Evolutionary conservation across 768 basidiomycete species (phyloP).

Genomic region (Boletellus emodensis): DNA sequence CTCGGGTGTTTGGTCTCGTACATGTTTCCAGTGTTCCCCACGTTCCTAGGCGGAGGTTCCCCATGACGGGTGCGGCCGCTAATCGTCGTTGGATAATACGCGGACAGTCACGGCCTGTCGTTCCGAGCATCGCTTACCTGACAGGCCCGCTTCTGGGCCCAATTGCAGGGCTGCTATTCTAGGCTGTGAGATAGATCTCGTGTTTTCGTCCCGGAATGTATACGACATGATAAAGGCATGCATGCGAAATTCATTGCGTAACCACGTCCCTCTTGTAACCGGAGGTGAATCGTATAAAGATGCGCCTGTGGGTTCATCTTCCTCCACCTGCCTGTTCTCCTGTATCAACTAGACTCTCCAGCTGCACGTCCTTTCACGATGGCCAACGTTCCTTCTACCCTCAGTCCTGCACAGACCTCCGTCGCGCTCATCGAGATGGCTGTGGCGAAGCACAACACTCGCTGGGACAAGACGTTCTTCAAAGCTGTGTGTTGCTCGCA

Average conservation of each 20-base stretch:
- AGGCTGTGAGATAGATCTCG: slow-evolving; percentile 1
- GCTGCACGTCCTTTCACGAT: slow-evolving; percentile 6
- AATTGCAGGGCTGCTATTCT: not conserved
- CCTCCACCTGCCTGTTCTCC: not conserved
- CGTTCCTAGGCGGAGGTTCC: not conserved
- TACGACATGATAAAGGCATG: not conserved
- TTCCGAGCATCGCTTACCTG: not conserved
- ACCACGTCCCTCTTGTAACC: not conserved
- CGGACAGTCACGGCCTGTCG: not conserved
- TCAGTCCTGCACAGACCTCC: slow-evolving; percentile 59
- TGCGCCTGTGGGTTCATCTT: not conserved
- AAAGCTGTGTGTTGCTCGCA: slow-evolving; percentile 54
- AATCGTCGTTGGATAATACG: not conserved
- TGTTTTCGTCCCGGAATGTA: not conserved
- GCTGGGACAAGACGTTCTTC: slow-evolving; percentile 55
- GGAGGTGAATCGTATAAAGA: slow-evolving; percentile 19
- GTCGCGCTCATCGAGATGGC: slow-evolving; percentile 52
- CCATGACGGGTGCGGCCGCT: not conserved
- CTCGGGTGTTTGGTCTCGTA: too few relatives aligned
- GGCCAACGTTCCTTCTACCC: slow-evolving; percentile 39
- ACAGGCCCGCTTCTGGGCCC: not conserved
- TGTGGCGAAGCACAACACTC: slow-evolving; percentile 60
- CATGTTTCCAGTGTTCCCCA: too few relatives aligned
- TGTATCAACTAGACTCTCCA: slow-evolving; percentile 2
- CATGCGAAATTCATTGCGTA: slow-evolving; percentile 10